Evolutionary conservation across 331 rosid species (phyloP), one percentile per base, ranked within the genome.

Genomic region (Malus hybrid): DNA sequence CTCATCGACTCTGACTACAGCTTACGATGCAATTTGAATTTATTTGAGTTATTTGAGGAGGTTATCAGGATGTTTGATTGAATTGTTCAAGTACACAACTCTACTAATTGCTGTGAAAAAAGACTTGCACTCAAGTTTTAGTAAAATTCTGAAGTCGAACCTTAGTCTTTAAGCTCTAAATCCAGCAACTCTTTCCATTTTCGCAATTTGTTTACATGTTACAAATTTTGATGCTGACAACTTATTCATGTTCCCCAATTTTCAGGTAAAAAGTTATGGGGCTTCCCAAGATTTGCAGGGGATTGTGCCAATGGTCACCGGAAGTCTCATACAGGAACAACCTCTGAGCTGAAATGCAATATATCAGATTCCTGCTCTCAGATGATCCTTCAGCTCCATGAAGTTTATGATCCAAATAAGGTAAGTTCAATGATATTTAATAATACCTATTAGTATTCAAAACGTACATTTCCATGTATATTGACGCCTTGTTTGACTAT

Each of bases 381-480:
- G 81, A 92, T 95, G 99, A 92, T 95, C 63, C 96, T 95, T 81
- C 99, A 89, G 87, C 99, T 95, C 69, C 96, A 92, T 80, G 92
- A 89, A 65, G 99, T 95, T 80, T 92, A 89, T 85, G 97, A 95
- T 84, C 96, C 96, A 64, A 90, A 94, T 77, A 95, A 95, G 91
- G 99, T 88, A 50, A 76, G 36, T 74, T 71, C 69, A 60, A 42
- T 68, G 48, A 42, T 42, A 42, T 42, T 42, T 42, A 11, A 2
- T 36, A 22, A 50, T 67, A 50, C 44, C 1, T 29, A 15, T 59
- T 18, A 16, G 33, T 14, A 33, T 76, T 57, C 14, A 6, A 28
- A 46, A 20, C 67, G 50, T 63, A 65, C 44, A 54, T 70, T n/a
- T 81, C 69, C 57, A 16, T 79, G 74, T 59, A 63, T 71, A 31